Evolutionary conservation across 1,284 basidiomycete species (phyloP), one percentile per base, ranked within the genome.

Genomic region (Mycosarcoma maydis): DNA sequence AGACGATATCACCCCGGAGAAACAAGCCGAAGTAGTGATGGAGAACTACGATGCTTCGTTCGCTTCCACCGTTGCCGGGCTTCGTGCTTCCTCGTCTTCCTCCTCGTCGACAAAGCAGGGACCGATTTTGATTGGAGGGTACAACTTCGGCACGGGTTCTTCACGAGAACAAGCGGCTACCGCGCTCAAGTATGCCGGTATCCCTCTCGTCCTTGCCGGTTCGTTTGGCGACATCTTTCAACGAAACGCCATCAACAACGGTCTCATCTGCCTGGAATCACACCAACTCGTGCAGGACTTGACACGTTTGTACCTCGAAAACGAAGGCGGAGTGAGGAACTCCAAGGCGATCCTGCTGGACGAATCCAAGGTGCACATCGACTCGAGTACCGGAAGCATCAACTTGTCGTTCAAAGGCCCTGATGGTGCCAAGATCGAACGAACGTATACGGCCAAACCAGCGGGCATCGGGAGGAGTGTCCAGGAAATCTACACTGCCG

Each of bases 141-240:
- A 93, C 86, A 99, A 99, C 85, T 98, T 99, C 81, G 95, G 95
- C 69, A 98, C 96, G 0, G 96, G 95, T 8, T 96, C 93, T 0
- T 97, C 94, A n/a, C 89, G 95, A 45, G 95, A 99, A 83, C 95
- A 99, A 83, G 95, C 95, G 2, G 96, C 96, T 14, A 99, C 95
- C 0, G 95, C 95, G 2, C 89, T 99, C 72, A 94, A 95, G 82
- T 88, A 94, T 22, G 91, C 95, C 0, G 94, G 95, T 9, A 85
- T 98, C 9, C 93, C 94, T 0, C 85, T 97, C 45, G 94, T 99
- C 50, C 87, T 99, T 59, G 93, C 93, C 24, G 96, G 94, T 39
- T 94, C 92, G 26, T 98, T 99, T 78, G 95, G 96, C 16, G 96
- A 98, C 83, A 98, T 98, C 75, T 99, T 97, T 87, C 98, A 98